Evolutionary conservation across 768 basidiomycete species (phyloP).

Genomic region (Tulasnella sp.): DNA sequence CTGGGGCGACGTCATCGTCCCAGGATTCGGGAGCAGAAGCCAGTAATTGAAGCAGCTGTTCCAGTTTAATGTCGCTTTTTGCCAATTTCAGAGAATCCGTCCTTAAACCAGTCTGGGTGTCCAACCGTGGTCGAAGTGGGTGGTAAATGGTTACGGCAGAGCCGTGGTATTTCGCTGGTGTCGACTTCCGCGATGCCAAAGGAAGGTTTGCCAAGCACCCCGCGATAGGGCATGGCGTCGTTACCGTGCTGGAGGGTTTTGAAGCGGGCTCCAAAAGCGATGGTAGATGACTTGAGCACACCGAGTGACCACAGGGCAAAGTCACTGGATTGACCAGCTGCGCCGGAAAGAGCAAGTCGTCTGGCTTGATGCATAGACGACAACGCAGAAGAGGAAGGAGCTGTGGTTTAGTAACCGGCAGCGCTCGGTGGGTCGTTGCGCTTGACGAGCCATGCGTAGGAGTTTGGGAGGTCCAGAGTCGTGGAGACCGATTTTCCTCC

Average conservation of each 20-base stretch:
- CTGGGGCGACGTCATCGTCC: not conserved
- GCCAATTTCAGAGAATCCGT: not conserved
- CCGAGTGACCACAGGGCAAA: conserved; percentile 21
- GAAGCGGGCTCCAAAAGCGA: not conserved
- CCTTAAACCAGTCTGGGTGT: not conserved
- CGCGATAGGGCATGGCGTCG: conserved; percentile 5
- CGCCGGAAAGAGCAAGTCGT: not conserved
- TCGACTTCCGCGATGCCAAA: not conserved
- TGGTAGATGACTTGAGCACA: conserved; percentile 6
- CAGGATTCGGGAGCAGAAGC: conserved; percentile 8
- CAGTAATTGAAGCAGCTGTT: not conserved
- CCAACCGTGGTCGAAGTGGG: not conserved
- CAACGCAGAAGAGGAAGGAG: conserved; percentile 11
- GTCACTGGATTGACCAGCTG: conserved; percentile 10
- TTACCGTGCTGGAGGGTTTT: not conserved
- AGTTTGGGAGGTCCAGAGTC: not conserved
- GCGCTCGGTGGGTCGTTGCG: not conserved
- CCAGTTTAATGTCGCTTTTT: not conserved
- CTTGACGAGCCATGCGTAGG: not conserved
- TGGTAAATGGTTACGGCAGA: not conserved
- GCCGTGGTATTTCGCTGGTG: not conserved
- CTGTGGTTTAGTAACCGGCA: not conserved
- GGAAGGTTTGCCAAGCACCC: not conserved
- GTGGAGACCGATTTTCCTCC: not conserved
- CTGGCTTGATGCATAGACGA: conserved; percentile 13